Base-by-base conservation (phyloP, 177 flowering plant species). In the Vitis hybrid region DNA sequence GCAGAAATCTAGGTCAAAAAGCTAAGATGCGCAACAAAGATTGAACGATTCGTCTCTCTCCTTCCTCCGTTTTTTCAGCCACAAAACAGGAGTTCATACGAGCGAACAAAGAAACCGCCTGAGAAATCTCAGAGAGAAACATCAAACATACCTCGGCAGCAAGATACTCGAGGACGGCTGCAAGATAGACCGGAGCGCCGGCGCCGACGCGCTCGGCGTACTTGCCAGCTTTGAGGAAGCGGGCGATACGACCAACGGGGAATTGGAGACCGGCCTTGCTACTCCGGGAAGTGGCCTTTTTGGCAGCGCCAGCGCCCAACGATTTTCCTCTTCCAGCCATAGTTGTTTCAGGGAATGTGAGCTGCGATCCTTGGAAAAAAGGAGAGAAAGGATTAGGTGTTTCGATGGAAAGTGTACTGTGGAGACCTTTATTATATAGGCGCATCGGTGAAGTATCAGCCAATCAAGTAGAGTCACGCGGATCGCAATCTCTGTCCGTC, bases 141-240 rank as follows among this genome's bases (percentile, higher is more conserved):
- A 8, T 32, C 4, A 49, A 18, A 51, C n/a, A 1, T 9, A 84
- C 87, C 84, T 81, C 87, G 3, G 87, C 87, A n/a, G 85, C 85
- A 21, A 82, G 85, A 51, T 83, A 82, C 48, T 82, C 82, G 23
- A 82, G 82, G 4, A 82, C 85, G 32, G 85, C 83, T 9, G 85
- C 85, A 32, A 84, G 82, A 51, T 84, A 84, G 14, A 84, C 87
- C 1, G 87, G 87, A 23, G 87, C 85, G 8, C 87, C 87, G 30
- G 85, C 87, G n/a, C 87, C 87, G 11, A 84, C 84, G 3, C 87
- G 80, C 65, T 84, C 85, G 1, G 87, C 87, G 52, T 82, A 84
- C 64, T 82, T 84, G 13, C 87, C 87, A 50, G 81, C 70, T 23
- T 84, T 84, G 52, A 84, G 58, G 50, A 84, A 84, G 11, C 87